Evolutionary conservation across 495 filamentous ascomycete genomes (phyloP), one percentile per base, ranked within the genome.

Genomic region (Tuber magnatum): DNA sequence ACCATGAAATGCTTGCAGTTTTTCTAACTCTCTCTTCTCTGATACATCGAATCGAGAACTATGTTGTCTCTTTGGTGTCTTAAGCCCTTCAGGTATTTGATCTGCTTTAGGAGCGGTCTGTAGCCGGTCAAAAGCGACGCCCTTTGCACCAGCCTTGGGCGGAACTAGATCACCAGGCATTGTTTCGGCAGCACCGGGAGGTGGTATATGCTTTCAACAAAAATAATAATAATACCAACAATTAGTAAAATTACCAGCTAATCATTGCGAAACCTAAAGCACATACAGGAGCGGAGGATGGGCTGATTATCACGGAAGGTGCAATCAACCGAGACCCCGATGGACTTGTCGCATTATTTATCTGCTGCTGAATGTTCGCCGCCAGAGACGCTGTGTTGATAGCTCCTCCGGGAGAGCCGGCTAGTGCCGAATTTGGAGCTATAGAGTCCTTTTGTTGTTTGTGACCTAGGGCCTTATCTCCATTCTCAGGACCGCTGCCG

Each of bases 11-110:
- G 95, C 94, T 1, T 94, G 94, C 20, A 98, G 86, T 85, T 99
- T 99, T 82, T 98, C 96, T 68, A 99, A 86, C 85, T 99, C 95
- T 78, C 95, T 88, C 83, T 97, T 93, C 74, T 96, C 93, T 9
- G 95, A 99, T 76, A 99, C 95, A 82, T 98, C 94, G 83, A 99
- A 98, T 77, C 96, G 89, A 32, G 95, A 99, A 40, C 96, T 98
- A 82, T 97, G 93, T 83, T 98, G 95, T 81, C 96, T 89, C 84
- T 94, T 96, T 10, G 95, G 95, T 12, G 95, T 98, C 81, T 94
- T 88, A 74, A 97, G 92, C 39, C 95, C 96, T 83, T 99, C 96
- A 7, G 94, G 92, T 61, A 97, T 90, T 81, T 97, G 95, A 72
- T 83, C 81, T 38, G 81, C 80, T 82, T 97, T 98, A 22, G 96